Base-by-base conservation (phyloP, 2,329 filamentous ascomycete genomes). In the Apiospora marii region DNA sequence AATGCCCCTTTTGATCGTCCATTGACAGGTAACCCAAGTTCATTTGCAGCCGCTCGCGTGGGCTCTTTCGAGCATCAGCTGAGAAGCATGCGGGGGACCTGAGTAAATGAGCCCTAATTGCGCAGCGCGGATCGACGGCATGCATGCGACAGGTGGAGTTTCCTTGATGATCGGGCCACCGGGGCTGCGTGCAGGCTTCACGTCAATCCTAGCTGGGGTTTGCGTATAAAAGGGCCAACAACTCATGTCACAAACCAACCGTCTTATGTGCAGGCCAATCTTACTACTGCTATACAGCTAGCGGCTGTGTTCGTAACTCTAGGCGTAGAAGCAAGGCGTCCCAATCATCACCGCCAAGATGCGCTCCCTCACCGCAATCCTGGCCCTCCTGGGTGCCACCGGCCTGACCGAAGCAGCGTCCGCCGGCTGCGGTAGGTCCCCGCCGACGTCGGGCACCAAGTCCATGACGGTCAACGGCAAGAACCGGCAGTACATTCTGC, bases 401-500 rank as follows among this genome's bases (percentile, higher is more conserved):
- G 34, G 48, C 22, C 34, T 70, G 10, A 19, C 30, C 48, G 68
- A 70, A 7, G 68, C 68, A 22, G 68, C 68, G 4, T 70, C 68
- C 67, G 74, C 82, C 16, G 82, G 82, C 24, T 84, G 83, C 73
- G 82, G 82, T 67, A 83, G 80, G 73, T 73, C 79, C 7, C 76
- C 78, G 13, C 71, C 78, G 43, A 76, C 78, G 27, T 78, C 76
- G 72, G 81, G 81, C 51, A 77, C 77, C 64, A 78, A 82, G 72
- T 79, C 76, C 51, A 78, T 83, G 70, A 81, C 76, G 13, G 79
- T 85, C 70, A 82, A 83, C 72, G 80, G 80, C 73, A 81, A 82
- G 73, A 76, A 75, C 46, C 80, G 84, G 16, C 75, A 82, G 73
- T 85, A 83, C 77, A 81, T 82, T 74, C 75, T 86, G 61, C 77